These are phyloP conservation scores for Prunella vulgaris DNA, from an alignment of 257 asterid species.

Conservation along the genomic window DNA sequence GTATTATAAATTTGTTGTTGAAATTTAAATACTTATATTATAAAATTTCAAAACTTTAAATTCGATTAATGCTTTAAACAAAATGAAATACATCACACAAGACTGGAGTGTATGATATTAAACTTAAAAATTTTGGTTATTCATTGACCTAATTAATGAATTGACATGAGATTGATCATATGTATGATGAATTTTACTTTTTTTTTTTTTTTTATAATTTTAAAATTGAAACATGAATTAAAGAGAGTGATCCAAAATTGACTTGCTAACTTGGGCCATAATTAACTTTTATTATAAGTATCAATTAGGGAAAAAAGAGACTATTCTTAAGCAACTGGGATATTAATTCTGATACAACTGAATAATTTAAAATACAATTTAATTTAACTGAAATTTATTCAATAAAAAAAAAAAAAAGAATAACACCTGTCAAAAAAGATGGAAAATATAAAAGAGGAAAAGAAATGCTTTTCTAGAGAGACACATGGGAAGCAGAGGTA, in stretches of 20 bases:
- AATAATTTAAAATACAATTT: background rate
- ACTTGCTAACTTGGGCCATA: background rate
- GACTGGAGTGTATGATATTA: background rate
- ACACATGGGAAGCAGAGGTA: slow-evolving; percentile 16
- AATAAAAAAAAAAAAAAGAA: background rate
- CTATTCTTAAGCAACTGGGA: background rate
- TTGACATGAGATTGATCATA: background rate
- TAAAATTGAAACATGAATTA: background rate
- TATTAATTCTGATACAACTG: background rate
- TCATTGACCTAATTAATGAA: background rate
- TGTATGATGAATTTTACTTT: no score
- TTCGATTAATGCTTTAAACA: no score
- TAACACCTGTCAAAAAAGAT: no score
- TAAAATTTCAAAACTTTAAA: no score
- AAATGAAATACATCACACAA: no score
- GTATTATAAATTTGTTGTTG: no score
- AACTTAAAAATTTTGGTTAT: background rate
- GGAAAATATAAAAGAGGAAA: background rate
- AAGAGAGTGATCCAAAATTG: background rate
- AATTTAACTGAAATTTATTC: background rate
- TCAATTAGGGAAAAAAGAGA: background rate
- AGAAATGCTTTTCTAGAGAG: background rate
- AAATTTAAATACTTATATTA: no score
- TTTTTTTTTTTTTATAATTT: no score
- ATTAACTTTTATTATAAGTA: background rate